phyloP scores from a whole-genome alignment of 2,329 filamentous ascomycete genomes.

The Gliomastix tumulicola region DNA sequence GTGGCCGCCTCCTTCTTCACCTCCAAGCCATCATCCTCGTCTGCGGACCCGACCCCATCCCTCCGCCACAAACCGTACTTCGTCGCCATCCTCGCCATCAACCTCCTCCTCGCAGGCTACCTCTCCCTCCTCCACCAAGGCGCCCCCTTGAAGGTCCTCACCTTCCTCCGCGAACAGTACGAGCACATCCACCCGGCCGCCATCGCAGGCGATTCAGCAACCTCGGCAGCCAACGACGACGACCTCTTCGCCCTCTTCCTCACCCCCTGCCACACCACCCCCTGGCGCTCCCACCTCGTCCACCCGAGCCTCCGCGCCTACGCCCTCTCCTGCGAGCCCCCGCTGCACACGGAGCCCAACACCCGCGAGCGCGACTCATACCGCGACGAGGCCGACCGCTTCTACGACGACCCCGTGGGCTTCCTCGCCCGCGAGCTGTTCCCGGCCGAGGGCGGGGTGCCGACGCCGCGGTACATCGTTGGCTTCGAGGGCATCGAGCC shows the following conservation, averaged over 20 bases:
- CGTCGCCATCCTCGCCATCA: slow-evolving; percentile 52
- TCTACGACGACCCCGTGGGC: slow-evolving; percentile 59
- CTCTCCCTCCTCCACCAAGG: slow-evolving; percentile 72
- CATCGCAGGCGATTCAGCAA: no score
- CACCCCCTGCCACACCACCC: slow-evolving; percentile 93
- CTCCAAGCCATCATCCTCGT: slow-evolving; percentile 17
- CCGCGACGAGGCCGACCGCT: slow-evolving; percentile 83
- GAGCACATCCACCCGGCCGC: slow-evolving; percentile 45
- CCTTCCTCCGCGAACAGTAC: slow-evolving; percentile 70
- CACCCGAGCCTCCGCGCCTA: slow-evolving; percentile 70
- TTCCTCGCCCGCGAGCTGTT: slow-evolving; percentile 54
- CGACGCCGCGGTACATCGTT: slow-evolving; percentile 46
- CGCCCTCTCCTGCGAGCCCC: slow-evolving; percentile 86
- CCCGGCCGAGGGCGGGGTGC: slow-evolving; percentile 8
- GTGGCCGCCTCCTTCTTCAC: slow-evolving; percentile 60
- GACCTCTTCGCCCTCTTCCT: slow-evolving; percentile 71
- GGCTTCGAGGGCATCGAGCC: slow-evolving; percentile 53
- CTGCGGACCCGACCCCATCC: slow-evolving; percentile 15
- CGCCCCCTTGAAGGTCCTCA: slow-evolving; percentile 67
- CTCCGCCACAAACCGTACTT: slow-evolving; percentile 51
- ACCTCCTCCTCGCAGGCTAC: slow-evolving; percentile 67
- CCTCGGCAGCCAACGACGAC: slow-evolving; percentile 13
- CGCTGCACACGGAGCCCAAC: slow-evolving; percentile 57
- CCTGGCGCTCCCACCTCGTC: slow-evolving; percentile 85
- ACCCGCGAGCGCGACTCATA: slow-evolving; percentile 59